phyloP scores from a whole-genome alignment of 441 rosid genomes.

The Brassica hybrid region DNA sequence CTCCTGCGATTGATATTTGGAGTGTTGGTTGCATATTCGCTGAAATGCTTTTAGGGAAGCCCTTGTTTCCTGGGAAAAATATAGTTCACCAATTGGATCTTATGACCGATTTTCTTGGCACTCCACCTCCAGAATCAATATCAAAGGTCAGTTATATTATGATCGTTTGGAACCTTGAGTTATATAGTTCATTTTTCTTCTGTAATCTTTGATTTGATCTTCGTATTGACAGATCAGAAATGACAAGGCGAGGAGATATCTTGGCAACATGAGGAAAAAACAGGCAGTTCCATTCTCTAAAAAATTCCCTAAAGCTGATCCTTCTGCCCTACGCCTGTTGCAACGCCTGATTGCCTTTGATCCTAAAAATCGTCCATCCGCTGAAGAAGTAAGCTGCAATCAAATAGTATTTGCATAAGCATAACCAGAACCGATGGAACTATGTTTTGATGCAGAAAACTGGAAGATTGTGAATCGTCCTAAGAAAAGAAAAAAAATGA shows the following conservation, averaged over 20 bases:
- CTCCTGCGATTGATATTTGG: constrained; percentile 96
- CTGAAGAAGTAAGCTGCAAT: constrained; percentile 55
- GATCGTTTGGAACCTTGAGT: neutral
- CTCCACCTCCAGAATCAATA: constrained; percentile 77
- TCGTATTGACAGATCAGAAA: constrained; percentile 70
- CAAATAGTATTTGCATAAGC: constrained; percentile 12
- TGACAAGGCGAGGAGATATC: constrained; percentile 96
- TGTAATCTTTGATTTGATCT: neutral
- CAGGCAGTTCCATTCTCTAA: constrained; percentile 73
- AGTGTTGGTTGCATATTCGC: constrained; percentile 99
- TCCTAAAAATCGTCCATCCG: constrained; percentile 94
- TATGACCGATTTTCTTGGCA: constrained; percentile 93
- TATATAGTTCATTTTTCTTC: neutral
- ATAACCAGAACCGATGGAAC: neutral
- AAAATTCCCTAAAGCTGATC: constrained; percentile 81
- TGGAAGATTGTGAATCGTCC: neutral
- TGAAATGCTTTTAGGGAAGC: constrained; percentile 86
- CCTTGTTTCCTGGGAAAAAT: constrained; percentile 84
- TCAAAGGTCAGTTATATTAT: constrained; percentile 58
- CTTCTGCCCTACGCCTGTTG: constrained; percentile 69
- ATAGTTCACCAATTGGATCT: constrained; percentile 56
- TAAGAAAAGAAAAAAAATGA: neutral
- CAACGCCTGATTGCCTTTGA: constrained; percentile 86
- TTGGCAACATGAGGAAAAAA: constrained; percentile 84
- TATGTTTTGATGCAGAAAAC: neutral